Base-by-base conservation (phyloP, 1,284 basidiomycete species). In the Microbotryomycetes sp. region DNA sequence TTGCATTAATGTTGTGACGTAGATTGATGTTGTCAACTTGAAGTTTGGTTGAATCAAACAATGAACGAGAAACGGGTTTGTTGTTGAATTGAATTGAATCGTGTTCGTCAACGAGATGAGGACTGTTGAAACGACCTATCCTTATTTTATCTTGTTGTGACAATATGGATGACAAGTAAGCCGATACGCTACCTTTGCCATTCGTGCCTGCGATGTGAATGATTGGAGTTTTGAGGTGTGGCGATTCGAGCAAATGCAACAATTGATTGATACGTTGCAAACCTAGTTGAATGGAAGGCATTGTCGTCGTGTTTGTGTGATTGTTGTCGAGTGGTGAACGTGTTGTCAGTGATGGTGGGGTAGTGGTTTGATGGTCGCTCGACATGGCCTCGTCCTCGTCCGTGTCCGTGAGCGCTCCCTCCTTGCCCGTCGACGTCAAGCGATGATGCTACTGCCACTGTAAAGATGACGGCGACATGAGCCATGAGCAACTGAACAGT, bases 121-220 rank as follows among this genome's bases (percentile, higher is more conserved):
- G 96, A 67, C 86, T 89, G 76, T 94, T 97, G 81, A 92, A 98
- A 31, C 89, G 82, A 3, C 88, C 94, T 3, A 89, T 83, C 16
- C 80, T 79, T n/a, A n/a, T n/a, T 54, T 87, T 70, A 0, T 79
- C 79, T 0, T 85, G 81, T 12, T 79, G 74, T 1, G 74, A 74
- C 16, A 97, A 77, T 66, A 92, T 86, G 22, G 87, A 88, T 4
- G 90, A 84, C 15, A 97, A 77, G 56, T 93, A 80, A 2, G 87
- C 86, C 7, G 90, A 86, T 12, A 93, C 89, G 63, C 88, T 92
- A 29, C 96, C 96, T 76, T 99, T 99, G 30, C 94, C 94, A 76
- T 99, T 98, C 0, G 96, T 99, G 0, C 96, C 94, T 4, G 92
- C 86, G 56, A 98, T 82, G 73, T 98, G 96, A 45, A 92, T 81